Conservation (phyloP, 75 land plant species). For the Chamaecyparis obtusa region DNA sequence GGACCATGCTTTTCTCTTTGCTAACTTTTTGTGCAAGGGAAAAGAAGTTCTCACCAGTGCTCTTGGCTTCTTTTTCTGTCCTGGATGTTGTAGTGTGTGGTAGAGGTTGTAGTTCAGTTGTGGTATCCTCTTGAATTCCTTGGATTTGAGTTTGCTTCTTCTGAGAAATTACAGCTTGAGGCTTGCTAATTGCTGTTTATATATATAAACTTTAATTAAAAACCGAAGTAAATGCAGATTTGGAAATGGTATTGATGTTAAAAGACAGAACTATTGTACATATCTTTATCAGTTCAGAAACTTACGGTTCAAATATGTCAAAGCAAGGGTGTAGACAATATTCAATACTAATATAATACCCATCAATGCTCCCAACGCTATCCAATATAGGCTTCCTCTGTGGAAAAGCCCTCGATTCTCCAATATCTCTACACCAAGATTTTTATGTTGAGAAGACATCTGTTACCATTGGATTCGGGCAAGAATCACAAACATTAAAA, state of each 20-base stretch:
- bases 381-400: slow-evolving; percentile 56
- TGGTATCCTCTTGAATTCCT: slow-evolving; percentile 25
- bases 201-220: background rate
- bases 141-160: slow-evolving; percentile 54
- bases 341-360: slow-evolving; percentile 58
- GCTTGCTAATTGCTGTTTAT: slow-evolving; percentile 64
- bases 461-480: slow-evolving; percentile 3
- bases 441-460: slow-evolving; percentile 35
- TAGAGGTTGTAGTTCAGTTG: background rate
- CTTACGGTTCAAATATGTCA: slow-evolving; percentile 64
- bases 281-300: background rate
- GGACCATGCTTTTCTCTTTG: background rate
- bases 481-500: background rate
- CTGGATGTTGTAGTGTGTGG: slow-evolving; percentile 6
- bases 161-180: slow-evolving; percentile 69
- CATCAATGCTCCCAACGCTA: slow-evolving; percentile 56
- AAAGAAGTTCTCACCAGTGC: slow-evolving; percentile 26
- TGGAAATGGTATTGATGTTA: background rate
- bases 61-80: slow-evolving; percentile 28
- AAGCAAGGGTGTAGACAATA: slow-evolving; percentile 54
- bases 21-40: background rate
- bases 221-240: background rate
- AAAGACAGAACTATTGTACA: background rate
- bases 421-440: slow-evolving; percentile 39
- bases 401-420: slow-evolving; percentile 38